Percentiles rank a stretch among this genome's conserved stretches.
Evolutionary conservation across 495 filamentous ascomycete species (phyloP).

Genomic region (Xeromyces bisporus): DNA sequence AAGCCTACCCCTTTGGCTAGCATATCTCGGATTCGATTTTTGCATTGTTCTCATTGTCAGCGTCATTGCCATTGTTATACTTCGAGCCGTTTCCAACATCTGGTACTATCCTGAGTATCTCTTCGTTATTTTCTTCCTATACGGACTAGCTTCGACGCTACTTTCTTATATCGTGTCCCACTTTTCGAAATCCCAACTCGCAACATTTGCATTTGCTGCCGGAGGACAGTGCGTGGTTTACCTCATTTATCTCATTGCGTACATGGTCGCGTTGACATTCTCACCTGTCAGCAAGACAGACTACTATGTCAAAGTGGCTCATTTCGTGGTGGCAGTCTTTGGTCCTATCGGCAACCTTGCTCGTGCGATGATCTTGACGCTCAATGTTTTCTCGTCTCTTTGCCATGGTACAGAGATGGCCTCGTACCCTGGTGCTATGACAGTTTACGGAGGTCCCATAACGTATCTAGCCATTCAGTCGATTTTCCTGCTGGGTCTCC

Average conservation of each 20-base stretch:
- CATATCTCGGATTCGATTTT: slow-evolving; percentile 68
- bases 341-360: slow-evolving; percentile 53
- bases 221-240: slow-evolving; percentile 56
- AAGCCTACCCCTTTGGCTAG: slow-evolving; percentile 55
- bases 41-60: slow-evolving; percentile 42
- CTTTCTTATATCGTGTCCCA: slow-evolving; percentile 60
- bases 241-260: slow-evolving; percentile 60
- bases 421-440: slow-evolving; percentile 50
- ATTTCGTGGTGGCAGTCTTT: slow-evolving; percentile 50
- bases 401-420: slow-evolving; percentile 46
- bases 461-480: slow-evolving; percentile 57
- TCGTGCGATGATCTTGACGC: slow-evolving; percentile 50
- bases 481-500: slow-evolving; percentile 43
- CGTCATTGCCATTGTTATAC: slow-evolving; percentile 43
- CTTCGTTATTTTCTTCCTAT: slow-evolving; percentile 58
- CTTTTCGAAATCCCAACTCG: slow-evolving; percentile 48
- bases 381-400: slow-evolving; percentile 61
- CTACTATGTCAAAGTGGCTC: slow-evolving; percentile 36
- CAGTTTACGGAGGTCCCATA: slow-evolving; percentile 63
- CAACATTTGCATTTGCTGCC: slow-evolving; percentile 59
- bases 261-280: slow-evolving; percentile 52
- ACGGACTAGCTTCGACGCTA: slow-evolving; percentile 53
- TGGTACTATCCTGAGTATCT: slow-evolving; percentile 65
- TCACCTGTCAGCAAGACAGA: slow-evolving; percentile 43
- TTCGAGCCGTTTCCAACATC: slow-evolving; percentile 38